Evolutionary conservation across 352 stramenopile species (phyloP).

Genomic region (Globisporangium alternatum): DNA sequence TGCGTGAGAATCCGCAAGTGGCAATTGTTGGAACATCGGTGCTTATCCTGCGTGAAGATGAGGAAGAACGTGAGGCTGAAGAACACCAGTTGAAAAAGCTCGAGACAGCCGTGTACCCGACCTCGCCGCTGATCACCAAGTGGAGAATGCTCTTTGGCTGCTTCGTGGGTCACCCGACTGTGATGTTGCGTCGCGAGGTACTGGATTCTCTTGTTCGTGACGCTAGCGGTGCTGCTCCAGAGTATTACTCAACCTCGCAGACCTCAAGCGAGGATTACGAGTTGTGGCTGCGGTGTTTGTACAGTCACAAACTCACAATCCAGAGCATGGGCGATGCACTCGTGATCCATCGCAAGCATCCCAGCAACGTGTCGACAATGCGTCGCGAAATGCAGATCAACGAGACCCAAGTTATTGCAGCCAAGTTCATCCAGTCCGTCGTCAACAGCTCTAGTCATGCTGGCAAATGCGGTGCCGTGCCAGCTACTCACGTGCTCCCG

Average conservation of each 20-base stretch:
- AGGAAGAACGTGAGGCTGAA: not conserved
- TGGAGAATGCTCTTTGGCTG: slow-evolving; percentile 84
- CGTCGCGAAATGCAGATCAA: slow-evolving; percentile 29
- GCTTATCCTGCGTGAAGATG: slow-evolving; percentile 22
- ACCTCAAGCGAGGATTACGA: slow-evolving; percentile 77
- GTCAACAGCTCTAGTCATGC: not conserved
- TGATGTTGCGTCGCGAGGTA: slow-evolving; percentile 66
- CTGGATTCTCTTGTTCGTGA: slow-evolving; percentile 23
- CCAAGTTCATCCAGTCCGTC: slow-evolving; percentile 7
- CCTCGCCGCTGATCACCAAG: slow-evolving; percentile 45
- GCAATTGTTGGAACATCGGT: slow-evolving; percentile 41
- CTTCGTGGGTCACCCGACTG: slow-evolving; percentile 70
- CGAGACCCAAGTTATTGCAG: slow-evolving; percentile 38
- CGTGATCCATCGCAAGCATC: slow-evolving; percentile 47
- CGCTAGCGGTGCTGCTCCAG: slow-evolving; percentile 12
- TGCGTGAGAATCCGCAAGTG: slow-evolving; percentile 35
- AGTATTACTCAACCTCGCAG: slow-evolving; percentile 40
- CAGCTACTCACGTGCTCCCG: not conserved
- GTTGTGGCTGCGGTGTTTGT: slow-evolving; percentile 66
- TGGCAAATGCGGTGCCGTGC: not conserved
- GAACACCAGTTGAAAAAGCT: slow-evolving; percentile 1
- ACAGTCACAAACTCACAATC: slow-evolving; percentile 34
- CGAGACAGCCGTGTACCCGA: slow-evolving; percentile 44
- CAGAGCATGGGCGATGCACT: slow-evolving; percentile 52
- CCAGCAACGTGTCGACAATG: slow-evolving; percentile 19